Evolutionary conservation across 805 yeast genomes (phyloP), one percentile per base, ranked within the genome.

Genomic region (Wickerhamiella allomyrinae): DNA sequence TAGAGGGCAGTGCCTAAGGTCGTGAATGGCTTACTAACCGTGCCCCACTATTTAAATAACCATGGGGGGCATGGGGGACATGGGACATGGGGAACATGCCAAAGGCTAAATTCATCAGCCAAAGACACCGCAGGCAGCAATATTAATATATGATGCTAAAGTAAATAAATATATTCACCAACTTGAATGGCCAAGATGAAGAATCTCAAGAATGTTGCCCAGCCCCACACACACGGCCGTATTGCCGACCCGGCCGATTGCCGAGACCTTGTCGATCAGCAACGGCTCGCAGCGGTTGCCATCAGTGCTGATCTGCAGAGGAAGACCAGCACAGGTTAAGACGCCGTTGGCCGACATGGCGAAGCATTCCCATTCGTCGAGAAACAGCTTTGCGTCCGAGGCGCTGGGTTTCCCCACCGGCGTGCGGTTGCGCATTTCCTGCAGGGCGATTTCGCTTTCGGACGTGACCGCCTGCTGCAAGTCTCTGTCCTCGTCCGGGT

Each of bases 221-320:
- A 81, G 78, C 20, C 77, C 77, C 20, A 79, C 77, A 29, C 81
- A 77, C 17, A 82, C 73, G 0, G 91, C 71, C 52, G 83, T 82
- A 54, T 74, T 83, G 0, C 94, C 94, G 55, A 78, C 81, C 52
- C 74, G 76, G 23, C 68, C 68, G 25, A 79, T 71, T 11, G 80
- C 78, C 1, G 77, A 80, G 39, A 80, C 63, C 20, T 68, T 64
- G 43, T 75, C 71, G 13, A 74, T 69, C 31, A 76, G 53, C 36
- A 77, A 58, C 24, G 55, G 49, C 15, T 20, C 24, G 24, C 27
- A 14, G 6, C 20, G 31, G 31, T 27, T 17, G 14, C 31, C 31
- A 27, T 27, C 31, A n/a, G 17, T n/a, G 17, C 14, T 27, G 11
- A 27, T 27, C 17, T 14, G 31, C 15, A 27, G 31, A 7, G 31